A percentile compares a stretch with the other conserved stretches of the same genome.
Evolutionary conservation across 495 filamentous ascomycete species (phyloP).

Genomic region (Paragyromitra xinjiangensis): DNA sequence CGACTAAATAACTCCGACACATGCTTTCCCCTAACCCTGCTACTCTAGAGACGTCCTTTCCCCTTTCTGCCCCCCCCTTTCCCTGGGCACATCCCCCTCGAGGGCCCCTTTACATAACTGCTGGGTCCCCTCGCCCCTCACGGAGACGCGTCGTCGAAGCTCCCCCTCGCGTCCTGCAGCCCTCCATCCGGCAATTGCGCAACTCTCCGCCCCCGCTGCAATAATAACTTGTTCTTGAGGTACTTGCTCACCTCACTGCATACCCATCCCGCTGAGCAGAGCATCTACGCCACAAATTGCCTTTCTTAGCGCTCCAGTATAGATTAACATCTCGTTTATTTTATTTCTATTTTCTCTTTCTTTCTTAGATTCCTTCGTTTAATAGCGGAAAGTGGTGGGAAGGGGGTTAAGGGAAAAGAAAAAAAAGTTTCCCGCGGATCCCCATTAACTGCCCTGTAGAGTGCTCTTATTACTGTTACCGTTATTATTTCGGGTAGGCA

Average conservation of each 20-base stretch:
- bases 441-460: not conserved
- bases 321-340: slow-evolving; percentile 29
- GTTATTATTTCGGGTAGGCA: not conserved
- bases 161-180: slow-evolving; percentile 26
- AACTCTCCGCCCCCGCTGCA: slow-evolving; percentile 15
- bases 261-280: slow-evolving; percentile 4
- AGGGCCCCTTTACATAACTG: slow-evolving; percentile 30
- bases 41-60: slow-evolving; percentile 13
- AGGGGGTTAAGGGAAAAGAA: not conserved
- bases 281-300: not conserved
- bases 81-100: not conserved
- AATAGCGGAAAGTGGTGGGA: slow-evolving; percentile 7
- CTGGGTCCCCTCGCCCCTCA: not conserved
- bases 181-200: slow-evolving; percentile 41
- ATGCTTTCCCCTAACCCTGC: slow-evolving; percentile 24
- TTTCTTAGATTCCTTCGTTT: slow-evolving; percentile 23
- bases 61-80: slow-evolving; percentile 19
- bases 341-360: not conserved
- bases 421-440: not conserved
- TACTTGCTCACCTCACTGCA: slow-evolving; percentile 11
- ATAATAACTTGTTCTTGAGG: not conserved
- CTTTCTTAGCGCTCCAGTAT: slow-evolving; percentile 19
- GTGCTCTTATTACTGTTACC: not conserved
- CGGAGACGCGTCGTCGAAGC: slow-evolving; percentile 31
- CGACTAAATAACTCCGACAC: not conserved